Base-by-base conservation (phyloP, 2,329 filamentous ascomycete genomes). In the Cladosporium sp. region DNA sequence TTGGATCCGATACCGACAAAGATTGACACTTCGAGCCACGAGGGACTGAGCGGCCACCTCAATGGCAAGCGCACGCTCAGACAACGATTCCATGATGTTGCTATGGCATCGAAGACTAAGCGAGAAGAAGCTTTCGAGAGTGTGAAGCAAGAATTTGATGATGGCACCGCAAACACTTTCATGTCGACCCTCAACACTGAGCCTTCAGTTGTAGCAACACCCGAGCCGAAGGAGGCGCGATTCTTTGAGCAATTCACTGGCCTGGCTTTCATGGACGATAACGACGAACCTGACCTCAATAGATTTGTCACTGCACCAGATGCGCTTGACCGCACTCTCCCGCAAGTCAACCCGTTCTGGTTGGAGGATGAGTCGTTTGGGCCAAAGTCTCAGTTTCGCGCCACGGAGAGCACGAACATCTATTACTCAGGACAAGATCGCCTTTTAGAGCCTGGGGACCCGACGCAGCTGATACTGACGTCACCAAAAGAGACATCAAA, bases 81-180 rank as follows among this genome's bases (percentile, higher is more conserved):
- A 12, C 60, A 65, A 47, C 60, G 61, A 3, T 22, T 65, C 12
- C 54, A 47, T 17, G 62, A 65, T 43, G 58, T 66, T 37, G 20
- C 30, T 6, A 59, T 63, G 45, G 64, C 62, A 64, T 62, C 59
- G 19, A 36, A 55, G 7, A 40, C 28, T 12, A 64, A 63, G 30
- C 37, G 37, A 40, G 40, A 28, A 14, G 60, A 61, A 38, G 28
- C 54, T 7, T 37, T 65, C 22, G 54, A 34, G 3, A 47, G 19
- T 3, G 19, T 65, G 28, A 42, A 38, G 14, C 40, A 51, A 12
- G 58, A 61, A 6, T 22, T 64, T 6, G 59, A 51, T 28, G 28
- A 61, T 14, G 52, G 57, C 30, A 54, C 43, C 15, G 34, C 52
- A 38, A 30, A 49, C 6, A 9, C 28, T 38, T 25, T 61, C 19